Percentiles rank a stretch among this genome's conserved stretches.
Evolutionary conservation across 345 rosid species (phyloP).

Genomic region (Hypericum perforatum): DNA sequence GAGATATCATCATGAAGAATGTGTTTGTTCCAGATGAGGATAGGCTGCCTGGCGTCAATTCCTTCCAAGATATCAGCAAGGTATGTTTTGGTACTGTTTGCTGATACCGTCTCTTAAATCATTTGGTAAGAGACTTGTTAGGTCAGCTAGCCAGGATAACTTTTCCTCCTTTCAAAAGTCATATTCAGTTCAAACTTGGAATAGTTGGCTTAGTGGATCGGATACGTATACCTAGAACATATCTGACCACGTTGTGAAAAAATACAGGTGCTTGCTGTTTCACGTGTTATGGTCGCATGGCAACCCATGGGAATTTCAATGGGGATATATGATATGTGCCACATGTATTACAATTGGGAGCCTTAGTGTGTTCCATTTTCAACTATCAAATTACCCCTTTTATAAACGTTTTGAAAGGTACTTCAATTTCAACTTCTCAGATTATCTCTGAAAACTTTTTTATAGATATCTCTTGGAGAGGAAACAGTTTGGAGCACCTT

Average conservation of each 20-base stretch:
- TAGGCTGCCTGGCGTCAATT: constrained; percentile 73
- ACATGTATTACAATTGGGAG: constrained; percentile 31
- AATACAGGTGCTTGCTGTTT: constrained; percentile 74
- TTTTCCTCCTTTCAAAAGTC: too few relatives aligned
- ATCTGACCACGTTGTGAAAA: not conserved
- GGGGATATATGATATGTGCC: constrained; percentile 97
- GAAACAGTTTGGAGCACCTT: constrained; percentile 93
- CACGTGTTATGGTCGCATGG: constrained; percentile 94
- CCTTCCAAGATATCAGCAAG: constrained; percentile 89
- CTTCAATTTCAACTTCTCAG: too few relatives aligned
- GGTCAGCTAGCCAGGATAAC: not conserved
- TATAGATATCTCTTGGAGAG: constrained; percentile 79
- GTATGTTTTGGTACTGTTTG: constrained; percentile 35
- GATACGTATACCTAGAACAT: too few relatives aligned
- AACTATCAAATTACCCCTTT: not conserved
- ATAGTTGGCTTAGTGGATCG: too few relatives aligned
- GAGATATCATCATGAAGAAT: constrained; percentile 66
- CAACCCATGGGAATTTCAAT: constrained; percentile 88
- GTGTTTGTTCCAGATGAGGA: constrained; percentile 90
- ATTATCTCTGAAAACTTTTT: not conserved
- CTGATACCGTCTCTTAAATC: too few relatives aligned
- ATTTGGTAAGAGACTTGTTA: not conserved
- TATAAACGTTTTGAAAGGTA: constrained; percentile 8
- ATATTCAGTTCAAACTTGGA: too few relatives aligned
- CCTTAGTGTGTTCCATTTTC: not conserved